Conservation (phyloP, 106 monocot genomes). For the Dendrobium nobile region DNA sequence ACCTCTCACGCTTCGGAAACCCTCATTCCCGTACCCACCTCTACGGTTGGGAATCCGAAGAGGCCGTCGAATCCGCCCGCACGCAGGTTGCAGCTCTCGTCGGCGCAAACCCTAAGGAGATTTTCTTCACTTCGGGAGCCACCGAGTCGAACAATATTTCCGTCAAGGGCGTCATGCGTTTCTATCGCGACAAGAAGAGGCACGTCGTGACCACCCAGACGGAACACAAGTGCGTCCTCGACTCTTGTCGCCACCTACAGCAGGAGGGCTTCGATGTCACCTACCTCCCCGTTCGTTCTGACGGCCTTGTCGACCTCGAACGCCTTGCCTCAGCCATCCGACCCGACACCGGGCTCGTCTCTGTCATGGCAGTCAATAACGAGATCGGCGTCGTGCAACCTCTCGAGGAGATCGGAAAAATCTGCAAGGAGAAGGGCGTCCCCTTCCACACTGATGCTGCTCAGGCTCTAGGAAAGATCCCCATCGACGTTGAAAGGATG, state of each 20-base stretch:
- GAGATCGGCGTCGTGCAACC: slow-evolving; percentile 98
- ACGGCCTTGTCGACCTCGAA: slow-evolving; percentile 74
- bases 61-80: slow-evolving; percentile 80
- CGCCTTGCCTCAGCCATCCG: slow-evolving; percentile 55
- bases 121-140: slow-evolving; percentile 98
- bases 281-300: slow-evolving; percentile 75
- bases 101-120: slow-evolving; percentile 74
- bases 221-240: slow-evolving; percentile 99
- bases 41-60: slow-evolving; percentile 97
- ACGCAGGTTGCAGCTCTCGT: slow-evolving; percentile 66
- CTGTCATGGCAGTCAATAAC: slow-evolving; percentile 96
- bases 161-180: slow-evolving; percentile 82
- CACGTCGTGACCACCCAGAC: slow-evolving; percentile 96
- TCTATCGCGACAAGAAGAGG: slow-evolving; percentile 63
- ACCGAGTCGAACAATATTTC: slow-evolving; percentile 99
- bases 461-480: slow-evolving; percentile 88
- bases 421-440: slow-evolving; percentile 67
- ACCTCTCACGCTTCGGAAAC: slow-evolving; percentile 85
- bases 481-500: slow-evolving; percentile 81
- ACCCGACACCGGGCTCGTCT: slow-evolving; percentile 86
- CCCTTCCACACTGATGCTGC: slow-evolving; percentile 92
- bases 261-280: slow-evolving; percentile 93
- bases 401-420: slow-evolving; percentile 76
- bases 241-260: slow-evolving; percentile 92
- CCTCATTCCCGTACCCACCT: slow-evolving; percentile 98